phyloP scores from a whole-genome alignment of 805 yeast genomes.

The Saturnispora galanensis region DNA sequence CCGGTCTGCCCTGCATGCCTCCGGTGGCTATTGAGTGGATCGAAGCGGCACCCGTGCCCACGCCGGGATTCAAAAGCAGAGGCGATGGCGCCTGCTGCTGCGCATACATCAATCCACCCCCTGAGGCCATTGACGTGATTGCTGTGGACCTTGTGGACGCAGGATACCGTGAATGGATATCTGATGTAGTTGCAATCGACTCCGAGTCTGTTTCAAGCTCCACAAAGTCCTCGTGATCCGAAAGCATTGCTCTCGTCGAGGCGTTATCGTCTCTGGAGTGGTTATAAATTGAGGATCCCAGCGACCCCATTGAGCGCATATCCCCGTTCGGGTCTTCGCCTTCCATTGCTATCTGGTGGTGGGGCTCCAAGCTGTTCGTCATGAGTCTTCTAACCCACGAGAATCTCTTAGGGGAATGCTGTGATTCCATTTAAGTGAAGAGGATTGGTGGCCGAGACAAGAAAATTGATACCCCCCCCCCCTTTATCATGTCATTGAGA shows the following conservation, averaged over 20 bases:
- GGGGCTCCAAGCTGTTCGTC: constrained; percentile 18
- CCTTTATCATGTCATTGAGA: background rate
- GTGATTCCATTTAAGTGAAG: background rate
- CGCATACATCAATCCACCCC: background rate
- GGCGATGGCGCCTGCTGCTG: constrained; percentile 1
- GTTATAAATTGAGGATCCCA: too few relatives aligned
- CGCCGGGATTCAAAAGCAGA: constrained; percentile 2
- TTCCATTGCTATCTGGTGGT: too few relatives aligned
- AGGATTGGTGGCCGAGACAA: too few relatives aligned
- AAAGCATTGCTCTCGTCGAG: background rate
- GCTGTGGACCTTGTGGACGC: constrained; percentile 5
- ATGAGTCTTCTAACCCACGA: constrained; percentile 29
- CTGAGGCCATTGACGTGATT: constrained; percentile 9
- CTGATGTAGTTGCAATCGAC: background rate
- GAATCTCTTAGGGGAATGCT: constrained; percentile 15
- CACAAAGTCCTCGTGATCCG: constrained; percentile 1
- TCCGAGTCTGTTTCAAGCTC: background rate
- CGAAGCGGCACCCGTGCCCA: background rate
- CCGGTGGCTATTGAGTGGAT: constrained; percentile 1
- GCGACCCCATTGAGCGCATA: too few relatives aligned
- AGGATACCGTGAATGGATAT: constrained; percentile 8
- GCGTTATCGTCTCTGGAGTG: background rate
- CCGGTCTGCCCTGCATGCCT: constrained; percentile 7
- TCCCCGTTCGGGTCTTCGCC: too few relatives aligned
- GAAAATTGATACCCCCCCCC: background rate